Evolutionary conservation across 2,329 filamentous ascomycete genomes (phyloP).

Genomic region (Aspergillus clavatus): DNA sequence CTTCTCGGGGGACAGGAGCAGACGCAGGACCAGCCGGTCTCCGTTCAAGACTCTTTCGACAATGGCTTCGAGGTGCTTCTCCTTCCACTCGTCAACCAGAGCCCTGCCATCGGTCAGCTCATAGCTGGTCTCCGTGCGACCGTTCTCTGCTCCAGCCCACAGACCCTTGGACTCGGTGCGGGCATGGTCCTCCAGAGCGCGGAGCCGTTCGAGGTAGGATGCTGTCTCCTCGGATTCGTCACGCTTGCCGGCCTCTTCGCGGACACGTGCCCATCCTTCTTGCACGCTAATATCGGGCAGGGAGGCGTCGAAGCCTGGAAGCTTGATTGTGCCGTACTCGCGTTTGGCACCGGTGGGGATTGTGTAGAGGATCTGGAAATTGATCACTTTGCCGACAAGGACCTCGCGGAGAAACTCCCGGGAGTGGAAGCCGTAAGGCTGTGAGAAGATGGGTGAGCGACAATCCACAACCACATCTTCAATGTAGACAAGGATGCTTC

Average conservation of each 20-base stretch:
- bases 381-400: conserved; percentile 78
- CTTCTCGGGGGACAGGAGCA: conserved; percentile 74
- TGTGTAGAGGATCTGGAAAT: conserved; percentile 81
- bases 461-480: background rate
- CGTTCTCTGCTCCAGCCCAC: conserved; percentile 63
- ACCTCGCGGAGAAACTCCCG: conserved; percentile 85
- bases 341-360: conserved; percentile 73
- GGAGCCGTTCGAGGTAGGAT: conserved; percentile 70
- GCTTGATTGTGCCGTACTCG: conserved; percentile 77
- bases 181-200: conserved; percentile 70
- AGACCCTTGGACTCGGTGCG: conserved; percentile 74
- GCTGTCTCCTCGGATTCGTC: conserved; percentile 74
- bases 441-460: conserved; percentile 1
- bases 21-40: conserved; percentile 79
- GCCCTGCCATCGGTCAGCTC: conserved; percentile 70
- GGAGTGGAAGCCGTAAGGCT: conserved; percentile 85
- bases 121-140: conserved; percentile 69
- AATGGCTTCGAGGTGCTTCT: conserved; percentile 75
- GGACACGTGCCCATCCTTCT: conserved; percentile 87
- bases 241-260: conserved; percentile 80
- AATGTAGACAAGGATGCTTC: background rate
- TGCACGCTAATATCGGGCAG: conserved; percentile 79
- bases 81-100: conserved; percentile 80
- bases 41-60: conserved; percentile 89
- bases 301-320: conserved; percentile 64